Base-by-base conservation (phyloP, 2,329 filamentous ascomycete genomes). In the Fusarium incarnatum region DNA sequence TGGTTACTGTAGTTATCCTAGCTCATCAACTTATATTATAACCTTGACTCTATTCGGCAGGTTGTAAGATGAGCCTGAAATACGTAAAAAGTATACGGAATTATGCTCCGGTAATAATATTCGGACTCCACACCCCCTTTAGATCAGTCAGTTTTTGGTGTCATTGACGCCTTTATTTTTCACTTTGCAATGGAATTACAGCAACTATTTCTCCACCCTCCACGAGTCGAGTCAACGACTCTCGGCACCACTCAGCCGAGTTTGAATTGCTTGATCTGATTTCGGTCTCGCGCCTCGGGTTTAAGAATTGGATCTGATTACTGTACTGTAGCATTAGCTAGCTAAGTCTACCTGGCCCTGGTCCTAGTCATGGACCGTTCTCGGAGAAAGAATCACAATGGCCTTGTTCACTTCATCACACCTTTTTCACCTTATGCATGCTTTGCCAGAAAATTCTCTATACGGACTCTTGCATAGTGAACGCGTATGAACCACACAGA, bases 91-190 rank as follows among this genome's bases (percentile, higher is more conserved):
- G 32, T 20, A 20, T 13, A 67, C 73, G 73, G 73, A 67, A 56
- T 65, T 74, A 70, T 55, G 56, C 69, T 41, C 60, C 68, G 71
- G 67, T 53, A 75, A 71, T 74, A 71, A 74, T 62, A 47, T 53
- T 28, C 23, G 16, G 53, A 67, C 61, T 69, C 71, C 72, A 72
- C 71, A 62, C 56, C 53, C 28, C 47, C 57, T 34, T 34, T 42
- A 27, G 25, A 42, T 30, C 25, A 23, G 27, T 60, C 46, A 37
- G 18, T 37, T 37, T 37, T 47, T 44, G 40, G 46, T 49, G 40
- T 70, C 68, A 59, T 71, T 70, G 68, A 70, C 68, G 68, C 50
- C 49, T 63, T 47, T 60, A 65, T 54, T 52, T 37, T 37, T 25
- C 40, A 62, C 44, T 22, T 22, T 49, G 40, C n/a, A 56, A 56